Evolutionary conservation across 495 filamentous ascomycete species (phyloP), one percentile per base, ranked within the genome.

Genomic region (Penicillium argentinense): DNA sequence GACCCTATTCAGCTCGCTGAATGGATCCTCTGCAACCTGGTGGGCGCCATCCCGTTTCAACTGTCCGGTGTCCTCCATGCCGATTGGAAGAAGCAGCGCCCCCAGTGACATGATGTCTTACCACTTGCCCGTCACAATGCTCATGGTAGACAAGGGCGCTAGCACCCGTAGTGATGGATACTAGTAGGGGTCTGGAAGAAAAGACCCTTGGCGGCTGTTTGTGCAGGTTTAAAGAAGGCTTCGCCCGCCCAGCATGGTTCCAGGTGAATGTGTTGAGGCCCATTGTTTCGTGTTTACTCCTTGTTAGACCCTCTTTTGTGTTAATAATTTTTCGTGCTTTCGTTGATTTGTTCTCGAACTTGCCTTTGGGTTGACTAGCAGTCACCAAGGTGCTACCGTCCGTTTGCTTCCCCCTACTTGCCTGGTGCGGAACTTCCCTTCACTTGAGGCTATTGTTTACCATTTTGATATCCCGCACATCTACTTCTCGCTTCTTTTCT

Each of bases 21-120:
- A 27, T 40, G 47, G 47, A 51, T 27, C 34, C 41, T 26, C 29
- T 28, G 22, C 14, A 26, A 7, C 17, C 21, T 23, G 18, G 13
- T 38, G 40, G 14, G 34, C 32, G 41, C 25, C 18, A 29, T 28
- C 18, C 32, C 26, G 54, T 57, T 57, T 57, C 54, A 57, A 30
- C 30, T 42, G 28, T 5, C 23, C n/a, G 16, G 23, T 32, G 16
- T 39, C n/a, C 9, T 16, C 16, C 13, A 9, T 42, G 32, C 45
- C 37, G 33, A 57, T 57, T 57, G 54, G 54, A 36, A 29, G 46
- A 46, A 5, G 18, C 4, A 18, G 36, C 18, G 33, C 40, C 41
- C 24, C 42, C 27, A 17, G 36, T 49, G 27, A 42, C 45, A 30
- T 18, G 29, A 46, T 57, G 49, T 57, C 54, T 57, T 53, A 53